Percentiles rank a stretch among this genome's conserved stretches.
phyloP scores from a whole-genome alignment of 495 filamentous ascomycete species.

The Halenospora varia region DNA sequence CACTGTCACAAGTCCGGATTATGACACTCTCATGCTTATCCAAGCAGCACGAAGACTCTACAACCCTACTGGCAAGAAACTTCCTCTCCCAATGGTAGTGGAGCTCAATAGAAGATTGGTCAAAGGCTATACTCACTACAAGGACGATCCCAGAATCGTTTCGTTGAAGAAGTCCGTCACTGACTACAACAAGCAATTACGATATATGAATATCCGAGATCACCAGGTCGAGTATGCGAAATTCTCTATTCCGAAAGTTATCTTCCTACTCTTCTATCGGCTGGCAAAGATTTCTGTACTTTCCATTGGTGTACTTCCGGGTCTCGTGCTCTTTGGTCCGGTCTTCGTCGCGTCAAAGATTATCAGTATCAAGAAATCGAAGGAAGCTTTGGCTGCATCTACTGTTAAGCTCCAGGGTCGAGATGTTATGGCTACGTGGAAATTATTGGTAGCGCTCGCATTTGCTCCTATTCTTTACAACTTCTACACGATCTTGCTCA shows the following conservation, averaged over 20 bases:
- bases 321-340: conserved; percentile 80
- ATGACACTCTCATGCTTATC: conserved; percentile 96
- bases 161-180: conserved; percentile 73
- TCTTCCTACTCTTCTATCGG: conserved; percentile 76
- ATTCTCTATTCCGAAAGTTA: conserved; percentile 69
- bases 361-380: conserved; percentile 87
- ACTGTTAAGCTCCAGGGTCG: conserved; percentile 90
- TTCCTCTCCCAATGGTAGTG: conserved; percentile 90
- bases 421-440: conserved; percentile 99
- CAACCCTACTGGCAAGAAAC: conserved; percentile 88
- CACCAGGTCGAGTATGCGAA: conserved; percentile 94
- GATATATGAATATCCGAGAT: conserved; percentile 81
- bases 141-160: conserved; percentile 83
- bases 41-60: conserved; percentile 94
- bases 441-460: conserved; percentile 85
- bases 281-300: conserved; percentile 71
- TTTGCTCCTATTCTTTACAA: conserved; percentile 85
- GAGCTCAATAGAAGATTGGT: conserved; percentile 93
- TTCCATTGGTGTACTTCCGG: conserved; percentile 78
- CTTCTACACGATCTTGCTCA: conserved; percentile 69
- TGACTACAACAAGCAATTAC: conserved; percentile 84
- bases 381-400: conserved; percentile 84
- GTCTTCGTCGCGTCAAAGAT: conserved; percentile 88
- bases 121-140: conserved; percentile 88
- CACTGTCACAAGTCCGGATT: conserved; percentile 90